These are phyloP conservation scores for Fusarium sp. DNA, from an alignment of 2,329 filamentous ascomycete genomes.

Conservation along the genomic window DNA sequence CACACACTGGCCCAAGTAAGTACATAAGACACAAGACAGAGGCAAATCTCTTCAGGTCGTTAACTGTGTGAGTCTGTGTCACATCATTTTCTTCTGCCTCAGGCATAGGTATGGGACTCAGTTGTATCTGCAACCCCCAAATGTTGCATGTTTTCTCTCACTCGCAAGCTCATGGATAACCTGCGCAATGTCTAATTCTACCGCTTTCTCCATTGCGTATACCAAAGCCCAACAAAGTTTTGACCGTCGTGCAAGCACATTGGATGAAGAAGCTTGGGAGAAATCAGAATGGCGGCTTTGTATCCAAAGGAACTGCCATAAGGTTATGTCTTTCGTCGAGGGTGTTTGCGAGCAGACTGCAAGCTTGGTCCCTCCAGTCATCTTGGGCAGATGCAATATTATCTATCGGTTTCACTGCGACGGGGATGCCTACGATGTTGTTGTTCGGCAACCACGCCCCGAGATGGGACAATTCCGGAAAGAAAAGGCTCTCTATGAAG, in stretches of 20 bases:
- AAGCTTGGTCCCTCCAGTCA: neutral
- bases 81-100: neutral
- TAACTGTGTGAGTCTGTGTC: neutral
- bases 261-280: neutral
- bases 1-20: neutral
- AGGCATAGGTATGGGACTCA: neutral
- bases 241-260: neutral
- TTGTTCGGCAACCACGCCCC: slow-evolving; percentile 8
- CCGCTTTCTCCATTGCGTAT: neutral
- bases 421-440: neutral
- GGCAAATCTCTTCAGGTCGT: neutral
- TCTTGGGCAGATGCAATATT: slow-evolving; percentile 1
- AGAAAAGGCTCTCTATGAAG: slow-evolving; percentile 9
- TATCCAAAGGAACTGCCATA: neutral
- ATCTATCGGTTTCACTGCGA: slow-evolving; percentile 1
- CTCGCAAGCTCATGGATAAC: neutral
- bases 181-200: neutral
- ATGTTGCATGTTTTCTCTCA: neutral
- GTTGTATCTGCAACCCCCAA: neutral
- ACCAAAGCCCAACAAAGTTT: slow-evolving; percentile 4
- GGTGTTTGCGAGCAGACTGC: neutral
- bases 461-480: neutral
- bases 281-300: neutral
- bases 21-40: neutral
- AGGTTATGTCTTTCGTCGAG: neutral